A percentile compares a stretch with the other conserved stretches of the same genome.
These are phyloP conservation scores for Histomonas meleagridis DNA, from an alignment of 208 protist species.

Conservation along the genomic window DNA sequence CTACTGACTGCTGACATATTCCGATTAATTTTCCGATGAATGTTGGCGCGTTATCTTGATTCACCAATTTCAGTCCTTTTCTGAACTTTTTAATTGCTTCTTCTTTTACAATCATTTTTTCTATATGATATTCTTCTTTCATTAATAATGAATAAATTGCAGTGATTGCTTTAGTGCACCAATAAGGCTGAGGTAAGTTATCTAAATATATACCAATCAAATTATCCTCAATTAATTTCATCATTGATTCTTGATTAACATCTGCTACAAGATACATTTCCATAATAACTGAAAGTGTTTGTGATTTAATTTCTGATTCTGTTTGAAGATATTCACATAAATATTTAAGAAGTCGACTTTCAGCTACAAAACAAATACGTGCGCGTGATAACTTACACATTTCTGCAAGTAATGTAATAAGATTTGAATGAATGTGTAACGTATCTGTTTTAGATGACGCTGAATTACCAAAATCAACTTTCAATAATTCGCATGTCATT, in stretches of 20 bases:
- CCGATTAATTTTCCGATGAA: background rate
- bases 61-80: background rate
- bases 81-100: background rate
- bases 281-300: background rate
- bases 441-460: background rate
- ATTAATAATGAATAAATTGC: background rate
- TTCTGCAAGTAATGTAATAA: background rate
- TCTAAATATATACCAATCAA: background rate
- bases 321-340: background rate
- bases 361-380: background rate
- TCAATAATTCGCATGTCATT: conserved; percentile 16
- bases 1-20: background rate
- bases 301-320: background rate
- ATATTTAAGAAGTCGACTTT: background rate
- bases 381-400: conserved; percentile 30
- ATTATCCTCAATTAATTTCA: background rate
- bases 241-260: background rate
- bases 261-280: background rate
- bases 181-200: background rate
- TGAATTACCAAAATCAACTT: background rate
- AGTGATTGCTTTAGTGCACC: background rate
- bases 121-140: background rate
- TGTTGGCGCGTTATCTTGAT: conserved; percentile 2
- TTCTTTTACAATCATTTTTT: background rate
- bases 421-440: background rate